These are phyloP conservation scores for Termitomyces sp. DNA, from an alignment of 768 basidiomycete species.

Conservation along the genomic window DNA sequence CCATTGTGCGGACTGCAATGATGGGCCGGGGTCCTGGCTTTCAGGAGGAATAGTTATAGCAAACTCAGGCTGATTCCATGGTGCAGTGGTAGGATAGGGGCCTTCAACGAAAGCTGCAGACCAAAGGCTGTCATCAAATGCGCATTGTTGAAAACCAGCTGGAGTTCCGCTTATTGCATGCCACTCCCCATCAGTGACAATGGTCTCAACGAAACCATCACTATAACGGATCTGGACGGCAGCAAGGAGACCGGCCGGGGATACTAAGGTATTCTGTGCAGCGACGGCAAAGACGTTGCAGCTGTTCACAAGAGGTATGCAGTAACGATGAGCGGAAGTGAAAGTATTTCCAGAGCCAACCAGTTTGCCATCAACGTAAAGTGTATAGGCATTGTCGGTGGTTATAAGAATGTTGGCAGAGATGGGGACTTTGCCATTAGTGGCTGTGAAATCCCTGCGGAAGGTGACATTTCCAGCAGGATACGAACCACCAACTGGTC, in stretches of 20 bases:
- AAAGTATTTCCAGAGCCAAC: constrained; percentile 18
- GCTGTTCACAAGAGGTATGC: constrained; percentile 18
- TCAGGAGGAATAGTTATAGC: constrained; percentile 11
- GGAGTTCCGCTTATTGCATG: constrained; percentile 18
- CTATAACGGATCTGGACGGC: constrained; percentile 24
- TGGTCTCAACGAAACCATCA: constrained; percentile 22
- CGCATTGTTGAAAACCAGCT: constrained; percentile 21
- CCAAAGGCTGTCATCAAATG: constrained; percentile 25
- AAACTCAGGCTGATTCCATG: constrained; percentile 6
- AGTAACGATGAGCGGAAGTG: constrained; percentile 19
- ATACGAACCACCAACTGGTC: constrained; percentile 9
- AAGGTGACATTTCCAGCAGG: constrained; percentile 23
- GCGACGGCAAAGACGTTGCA: constrained; percentile 29
- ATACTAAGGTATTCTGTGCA: constrained; percentile 12
- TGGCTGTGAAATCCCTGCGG: constrained; percentile 21
- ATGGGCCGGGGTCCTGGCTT: constrained; percentile 15
- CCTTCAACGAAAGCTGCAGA: constrained; percentile 20
- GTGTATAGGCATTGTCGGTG: constrained; percentile 23
- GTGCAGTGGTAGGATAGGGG: constrained; percentile 8
- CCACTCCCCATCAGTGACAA: constrained; percentile 27
- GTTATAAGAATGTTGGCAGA: constrained; percentile 24
- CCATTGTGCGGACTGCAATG: constrained; percentile 20
- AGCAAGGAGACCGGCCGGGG: constrained; percentile 23
- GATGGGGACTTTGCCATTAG: constrained; percentile 19
- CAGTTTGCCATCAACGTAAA: constrained; percentile 24